phyloP scores from a whole-genome alignment of 2,329 filamentous ascomycete genomes.

The Neonectria coccinea region DNA sequence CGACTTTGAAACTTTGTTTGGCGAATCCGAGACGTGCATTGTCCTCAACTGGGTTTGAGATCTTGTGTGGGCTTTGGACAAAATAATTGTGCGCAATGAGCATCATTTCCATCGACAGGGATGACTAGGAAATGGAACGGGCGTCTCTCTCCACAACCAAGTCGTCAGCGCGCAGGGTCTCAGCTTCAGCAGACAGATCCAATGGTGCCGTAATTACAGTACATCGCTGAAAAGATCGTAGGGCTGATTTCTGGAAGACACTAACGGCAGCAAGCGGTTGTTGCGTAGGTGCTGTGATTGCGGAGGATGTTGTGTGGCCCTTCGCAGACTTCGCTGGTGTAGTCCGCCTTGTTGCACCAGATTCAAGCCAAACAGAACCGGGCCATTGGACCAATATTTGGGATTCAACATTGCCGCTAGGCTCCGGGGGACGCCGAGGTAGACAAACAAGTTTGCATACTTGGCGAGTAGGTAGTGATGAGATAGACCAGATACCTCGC shows the following conservation, averaged over 20 bases:
- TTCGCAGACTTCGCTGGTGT: neutral
- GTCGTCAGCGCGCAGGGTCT: neutral
- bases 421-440: neutral
- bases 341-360: slow-evolving; percentile 9
- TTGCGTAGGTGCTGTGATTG: neutral
- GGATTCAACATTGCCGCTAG: neutral
- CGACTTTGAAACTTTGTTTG: slow-evolving; percentile 6
- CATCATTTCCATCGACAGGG: neutral
- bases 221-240: slow-evolving; percentile 8
- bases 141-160: slow-evolving; percentile 9
- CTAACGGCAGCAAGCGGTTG: neutral
- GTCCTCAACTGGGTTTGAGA: neutral
- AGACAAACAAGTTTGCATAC: neutral
- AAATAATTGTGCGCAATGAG: neutral
- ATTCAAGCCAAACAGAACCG: neutral
- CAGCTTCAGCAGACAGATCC: neutral
- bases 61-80: neutral
- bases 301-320: neutral
- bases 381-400: slow-evolving; percentile 6
- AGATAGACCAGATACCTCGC: too few species aligned
- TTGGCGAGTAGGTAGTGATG: neutral
- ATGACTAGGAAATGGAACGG: slow-evolving; percentile 9
- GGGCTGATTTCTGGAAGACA: slow-evolving; percentile 11
- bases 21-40: neutral
- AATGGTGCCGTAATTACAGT: slow-evolving; percentile 10